Conservation (phyloP, 176 grass and related monocot genomes). For the Triticum dicoccoides region DNA sequence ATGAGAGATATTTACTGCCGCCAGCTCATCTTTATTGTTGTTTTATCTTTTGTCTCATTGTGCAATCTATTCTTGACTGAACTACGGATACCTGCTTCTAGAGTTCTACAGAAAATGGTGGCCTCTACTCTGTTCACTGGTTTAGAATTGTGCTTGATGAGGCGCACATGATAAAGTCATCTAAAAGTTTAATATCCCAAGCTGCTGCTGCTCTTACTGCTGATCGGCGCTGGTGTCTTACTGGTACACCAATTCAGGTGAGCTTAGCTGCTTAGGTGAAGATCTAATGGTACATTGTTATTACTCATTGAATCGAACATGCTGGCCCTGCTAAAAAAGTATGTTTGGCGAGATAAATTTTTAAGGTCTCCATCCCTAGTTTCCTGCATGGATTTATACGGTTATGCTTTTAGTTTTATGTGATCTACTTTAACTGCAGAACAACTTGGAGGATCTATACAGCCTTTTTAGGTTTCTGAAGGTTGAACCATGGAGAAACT, state of each 20-base stretch:
- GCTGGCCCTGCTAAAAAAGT: neutral
- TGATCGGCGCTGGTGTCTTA: constrained; percentile 95
- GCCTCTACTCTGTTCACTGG: constrained; percentile 74
- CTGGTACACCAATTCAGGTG: constrained; percentile 98
- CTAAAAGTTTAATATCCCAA: constrained; percentile 83
- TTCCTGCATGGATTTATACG: constrained; percentile 15
- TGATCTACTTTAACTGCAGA: constrained; percentile 53
- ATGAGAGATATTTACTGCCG: neutral
- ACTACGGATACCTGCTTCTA: constrained; percentile 28
- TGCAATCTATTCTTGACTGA: constrained; percentile 25
- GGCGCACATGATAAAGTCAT: constrained; percentile 89
- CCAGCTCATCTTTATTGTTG: neutral
- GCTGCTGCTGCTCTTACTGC: constrained; percentile 71
- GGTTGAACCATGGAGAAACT: constrained; percentile 89
- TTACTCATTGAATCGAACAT: constrained; percentile 7
- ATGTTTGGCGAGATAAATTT: neutral
- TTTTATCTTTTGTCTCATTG: constrained; percentile 17
- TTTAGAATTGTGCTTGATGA: constrained; percentile 96
- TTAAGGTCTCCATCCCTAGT: neutral
- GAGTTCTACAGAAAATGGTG: constrained; percentile 65
- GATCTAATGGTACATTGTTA: neutral
- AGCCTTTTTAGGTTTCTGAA: constrained; percentile 93
- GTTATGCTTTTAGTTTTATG: constrained; percentile 29
- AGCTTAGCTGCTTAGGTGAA: constrained; percentile 18
- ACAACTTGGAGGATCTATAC: constrained; percentile 93